Percentiles rank a stretch among this genome's conserved stretches.
Conservation (phyloP, 1,139 yeast species). For the Spencermartinsiella ligniputridi region DNA sequence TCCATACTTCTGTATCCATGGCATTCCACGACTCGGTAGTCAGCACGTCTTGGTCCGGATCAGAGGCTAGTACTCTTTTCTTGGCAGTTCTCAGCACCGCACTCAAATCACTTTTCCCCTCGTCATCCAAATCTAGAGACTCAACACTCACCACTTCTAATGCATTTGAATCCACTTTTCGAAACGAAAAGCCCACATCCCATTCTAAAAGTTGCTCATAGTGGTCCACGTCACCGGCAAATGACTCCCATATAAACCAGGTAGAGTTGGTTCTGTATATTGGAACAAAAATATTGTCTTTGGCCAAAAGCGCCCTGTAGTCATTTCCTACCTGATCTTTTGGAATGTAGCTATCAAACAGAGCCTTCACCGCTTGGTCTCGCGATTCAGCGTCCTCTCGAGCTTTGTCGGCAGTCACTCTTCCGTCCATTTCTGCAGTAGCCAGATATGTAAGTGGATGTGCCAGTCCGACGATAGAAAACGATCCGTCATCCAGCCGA, state of each 20-base stretch:
- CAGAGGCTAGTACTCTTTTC: slow-evolving; percentile 9
- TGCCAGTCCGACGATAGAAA: slow-evolving; percentile 20
- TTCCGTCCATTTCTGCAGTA: slow-evolving; percentile 12
- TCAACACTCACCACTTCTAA: background rate
- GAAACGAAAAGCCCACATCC: slow-evolving; percentile 22
- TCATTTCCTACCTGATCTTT: slow-evolving; percentile 16
- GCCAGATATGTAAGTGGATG: slow-evolving; percentile 18
- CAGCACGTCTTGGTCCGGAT: slow-evolving; percentile 7
- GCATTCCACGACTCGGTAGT: slow-evolving; percentile 26
- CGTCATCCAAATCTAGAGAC: slow-evolving; percentile 6
- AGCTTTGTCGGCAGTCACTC: slow-evolving; percentile 14
- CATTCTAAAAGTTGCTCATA: slow-evolving; percentile 17
- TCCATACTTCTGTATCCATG: slow-evolving; percentile 29
- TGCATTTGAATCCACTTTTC: background rate
- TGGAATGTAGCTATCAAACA: slow-evolving; percentile 19
- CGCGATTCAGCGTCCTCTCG: slow-evolving; percentile 12
- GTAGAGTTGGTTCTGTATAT: slow-evolving; percentile 17
- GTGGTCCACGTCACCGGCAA: slow-evolving; percentile 11
- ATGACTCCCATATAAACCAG: slow-evolving; percentile 24
- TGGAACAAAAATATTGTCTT: slow-evolving; percentile 20
- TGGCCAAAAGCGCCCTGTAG: slow-evolving; percentile 17
- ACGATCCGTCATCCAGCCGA: slow-evolving; percentile 11
- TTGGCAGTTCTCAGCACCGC: slow-evolving; percentile 10
- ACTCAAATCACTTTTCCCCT: slow-evolving; percentile 6
- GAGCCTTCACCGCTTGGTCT: slow-evolving; percentile 15